Evolutionary conservation across 1,284 basidiomycete species (phyloP), one percentile per base, ranked within the genome.

Genomic region (Puccinia polysora): DNA sequence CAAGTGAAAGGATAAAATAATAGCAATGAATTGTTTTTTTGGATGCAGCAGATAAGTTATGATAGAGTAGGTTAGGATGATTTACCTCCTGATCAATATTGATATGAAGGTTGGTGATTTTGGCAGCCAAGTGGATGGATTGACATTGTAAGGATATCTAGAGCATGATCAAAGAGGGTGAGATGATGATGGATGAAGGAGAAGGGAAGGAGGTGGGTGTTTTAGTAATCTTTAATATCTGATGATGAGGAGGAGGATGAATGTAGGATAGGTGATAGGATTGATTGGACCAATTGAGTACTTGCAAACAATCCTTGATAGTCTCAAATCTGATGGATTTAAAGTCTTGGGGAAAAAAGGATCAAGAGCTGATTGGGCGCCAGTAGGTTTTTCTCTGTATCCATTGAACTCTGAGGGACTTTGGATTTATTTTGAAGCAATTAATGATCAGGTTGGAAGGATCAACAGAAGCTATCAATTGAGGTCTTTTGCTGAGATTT

Each of bases 101-200:
- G 25, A 70, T 59, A 50, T 70, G 56, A 32, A 60, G n/a, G 40
- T 60, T 36, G 15, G 67, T 59, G 14, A 70, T n/a, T 23, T 70
- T 30, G 4, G 60, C 20, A 23, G 56, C 67, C 30, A 7, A 20
- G 20, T 50, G 43, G 20, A 49, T 45, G 18, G 55, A 38, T 15
- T 56, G 56, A 38, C 20, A 23, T 12, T 49, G 32, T 36, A 70
- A 52, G 28, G 43, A 59, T 32, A 70, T 59, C 67, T 70, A 52
- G 10, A 38, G 3, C n/a, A n/a, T n/a, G n/a, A n/a, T n/a, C n/a
- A n/a, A 56, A 43, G 34, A 30, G 18, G 43, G 10, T 45, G 14
- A 49, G 6, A 64, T 49, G 15, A 10, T 4, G 38, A 45, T 20
- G 23, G 43, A 30, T 30, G 7, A 62, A 43, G n/a, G 18, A 62